phyloP scores from a whole-genome alignment of 805 yeast genomes.

The Kodamaea restingae region DNA sequence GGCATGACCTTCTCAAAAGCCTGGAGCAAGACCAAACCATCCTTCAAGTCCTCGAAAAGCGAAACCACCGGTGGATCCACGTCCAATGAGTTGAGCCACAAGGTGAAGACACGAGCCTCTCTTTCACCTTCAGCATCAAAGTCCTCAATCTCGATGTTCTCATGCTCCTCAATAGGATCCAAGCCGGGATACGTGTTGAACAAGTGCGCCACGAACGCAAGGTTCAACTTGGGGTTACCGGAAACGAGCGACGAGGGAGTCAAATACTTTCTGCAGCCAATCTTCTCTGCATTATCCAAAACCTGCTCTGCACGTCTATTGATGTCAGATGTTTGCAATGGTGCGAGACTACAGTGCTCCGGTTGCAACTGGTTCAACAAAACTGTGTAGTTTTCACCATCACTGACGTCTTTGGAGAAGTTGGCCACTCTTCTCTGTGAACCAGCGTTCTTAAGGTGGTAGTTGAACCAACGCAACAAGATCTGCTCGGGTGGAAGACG shows the following conservation, averaged over 20 bases:
- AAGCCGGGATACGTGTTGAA: slow-evolving; percentile 96
- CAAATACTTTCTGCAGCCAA: slow-evolving; percentile 89
- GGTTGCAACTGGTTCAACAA: slow-evolving; percentile 87
- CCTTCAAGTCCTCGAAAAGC: slow-evolving; percentile 90
- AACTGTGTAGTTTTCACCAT: slow-evolving; percentile 93
- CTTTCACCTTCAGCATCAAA: slow-evolving; percentile 99
- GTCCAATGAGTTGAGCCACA: slow-evolving; percentile 95
- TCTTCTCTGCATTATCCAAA: slow-evolving; percentile 79
- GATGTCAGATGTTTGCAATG: slow-evolving; percentile 74
- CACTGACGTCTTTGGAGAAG: slow-evolving; percentile 83
- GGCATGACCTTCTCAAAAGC: slow-evolving; percentile 96
- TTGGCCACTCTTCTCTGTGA: slow-evolving; percentile 83
- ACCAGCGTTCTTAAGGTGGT: slow-evolving; percentile 88
- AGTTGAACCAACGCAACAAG: slow-evolving; percentile 94
- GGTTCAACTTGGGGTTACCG: slow-evolving; percentile 93
- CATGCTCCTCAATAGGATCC: slow-evolving; percentile 89
- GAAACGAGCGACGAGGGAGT: slow-evolving; percentile 91
- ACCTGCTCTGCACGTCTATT: slow-evolving; percentile 84
- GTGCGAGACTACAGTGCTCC: slow-evolving; percentile 72
- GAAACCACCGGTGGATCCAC: slow-evolving; percentile 93
- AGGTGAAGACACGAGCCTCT: slow-evolving; percentile 96
- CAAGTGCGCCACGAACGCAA: slow-evolving; percentile 95
- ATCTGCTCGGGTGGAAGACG: slow-evolving; percentile 98
- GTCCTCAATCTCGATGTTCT: slow-evolving; percentile 91
- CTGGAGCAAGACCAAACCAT: slow-evolving; percentile 82